Conservation (phyloP, 768 basidiomycete genomes). For the Coprinopsis strossmayeri region DNA sequence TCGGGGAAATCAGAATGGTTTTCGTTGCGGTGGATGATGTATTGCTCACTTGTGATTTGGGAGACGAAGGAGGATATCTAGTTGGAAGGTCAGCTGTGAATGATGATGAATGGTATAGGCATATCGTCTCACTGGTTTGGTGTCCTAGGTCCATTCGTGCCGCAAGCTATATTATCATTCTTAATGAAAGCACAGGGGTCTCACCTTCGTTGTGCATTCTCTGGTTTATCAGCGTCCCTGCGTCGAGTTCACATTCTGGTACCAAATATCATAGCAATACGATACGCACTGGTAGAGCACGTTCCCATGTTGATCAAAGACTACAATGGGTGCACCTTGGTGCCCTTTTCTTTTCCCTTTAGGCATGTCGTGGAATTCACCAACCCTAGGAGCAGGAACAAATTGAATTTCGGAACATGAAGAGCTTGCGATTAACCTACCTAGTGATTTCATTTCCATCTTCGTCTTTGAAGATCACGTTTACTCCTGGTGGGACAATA, state of each 20-base stretch:
- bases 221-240: too few species aligned
- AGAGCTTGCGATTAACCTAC: constrained; percentile 24
- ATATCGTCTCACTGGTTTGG: constrained; percentile 1
- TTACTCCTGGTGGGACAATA: constrained; percentile 57
- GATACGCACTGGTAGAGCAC: constrained; percentile 47
- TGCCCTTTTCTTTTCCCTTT: constrained; percentile 1
- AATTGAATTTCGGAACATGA: too few species aligned
- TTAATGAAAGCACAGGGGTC: too few species aligned
- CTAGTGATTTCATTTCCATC: constrained; percentile 58
- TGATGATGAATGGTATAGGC: not conserved
- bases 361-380: constrained; percentile 31
- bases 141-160: not conserved
- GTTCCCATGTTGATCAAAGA: constrained; percentile 53
- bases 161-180: too few species aligned
- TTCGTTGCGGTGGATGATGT: constrained; percentile 21
- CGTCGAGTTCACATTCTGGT: too few species aligned
- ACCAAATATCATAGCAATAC: too few species aligned
- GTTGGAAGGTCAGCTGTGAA: not conserved
- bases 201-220: too few species aligned
- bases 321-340: constrained; percentile 38
- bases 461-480: constrained; percentile 64
- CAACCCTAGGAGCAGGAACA: constrained; percentile 42
- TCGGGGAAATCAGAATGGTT: constrained; percentile 26
- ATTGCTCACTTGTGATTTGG: constrained; percentile 17
- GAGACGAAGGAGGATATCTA: not conserved